Conservation (phyloP, 1,284 basidiomycete genomes). For the Hemileia vastatrix region DNA sequence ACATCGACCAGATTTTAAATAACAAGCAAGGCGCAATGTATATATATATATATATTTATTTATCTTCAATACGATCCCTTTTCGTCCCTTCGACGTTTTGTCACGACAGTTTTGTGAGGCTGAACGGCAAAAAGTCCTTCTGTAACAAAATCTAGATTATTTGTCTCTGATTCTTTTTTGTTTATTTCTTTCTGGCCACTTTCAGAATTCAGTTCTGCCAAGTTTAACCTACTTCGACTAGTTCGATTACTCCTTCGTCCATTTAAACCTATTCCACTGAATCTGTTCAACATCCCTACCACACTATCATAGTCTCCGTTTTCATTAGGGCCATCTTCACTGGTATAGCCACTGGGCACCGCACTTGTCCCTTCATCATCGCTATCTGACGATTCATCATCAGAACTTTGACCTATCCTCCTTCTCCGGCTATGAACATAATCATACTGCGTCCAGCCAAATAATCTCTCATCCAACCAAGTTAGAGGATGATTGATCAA, state of each 20-base stretch:
- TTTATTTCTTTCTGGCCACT: too few relatives aligned
- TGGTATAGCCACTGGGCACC: constrained; percentile 3
- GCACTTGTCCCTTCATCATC: background rate
- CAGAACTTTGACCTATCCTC: background rate
- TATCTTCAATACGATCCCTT: too few relatives aligned
- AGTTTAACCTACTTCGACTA: constrained; percentile 14
- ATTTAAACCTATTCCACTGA: background rate
- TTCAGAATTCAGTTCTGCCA: constrained; percentile 16
- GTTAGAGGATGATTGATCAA: constrained; percentile 38
- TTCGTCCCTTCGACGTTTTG: too few relatives aligned
- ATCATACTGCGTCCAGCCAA: constrained; percentile 64
- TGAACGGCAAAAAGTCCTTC: too few relatives aligned
- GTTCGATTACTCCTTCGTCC: constrained; percentile 4
- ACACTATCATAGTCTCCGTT: constrained; percentile 20
- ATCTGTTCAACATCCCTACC: constrained; percentile 19
- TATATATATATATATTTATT: too few relatives aligned
- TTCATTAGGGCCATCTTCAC: background rate
- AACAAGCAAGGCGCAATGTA: too few relatives aligned
- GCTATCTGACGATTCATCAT: background rate
- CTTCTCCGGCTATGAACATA: constrained; percentile 2
- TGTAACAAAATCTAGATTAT: too few relatives aligned
- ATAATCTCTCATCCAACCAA: constrained; percentile 84
- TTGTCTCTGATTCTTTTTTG: too few relatives aligned
- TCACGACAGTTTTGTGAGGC: too few relatives aligned
- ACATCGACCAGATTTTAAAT: too few relatives aligned